Evolutionary conservation across 257 asterid species (phyloP).

Genomic region (Petrea volubilis): DNA sequence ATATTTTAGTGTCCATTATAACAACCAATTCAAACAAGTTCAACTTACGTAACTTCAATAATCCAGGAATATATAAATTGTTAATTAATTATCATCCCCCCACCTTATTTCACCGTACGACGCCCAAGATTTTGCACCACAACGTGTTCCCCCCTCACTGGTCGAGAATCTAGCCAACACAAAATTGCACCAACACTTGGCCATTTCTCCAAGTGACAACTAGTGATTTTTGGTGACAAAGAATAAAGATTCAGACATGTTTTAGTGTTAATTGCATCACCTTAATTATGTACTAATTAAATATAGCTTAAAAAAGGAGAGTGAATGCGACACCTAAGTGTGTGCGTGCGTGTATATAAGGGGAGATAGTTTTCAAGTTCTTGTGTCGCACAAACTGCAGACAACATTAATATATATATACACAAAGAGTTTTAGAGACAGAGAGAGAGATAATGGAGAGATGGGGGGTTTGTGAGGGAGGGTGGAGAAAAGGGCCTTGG

Average conservation of each 20-base stretch:
- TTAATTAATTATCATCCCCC: not conserved
- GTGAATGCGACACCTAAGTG: slow-evolving; percentile 39
- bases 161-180: slow-evolving; percentile 19
- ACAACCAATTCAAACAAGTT: slow-evolving; percentile 7
- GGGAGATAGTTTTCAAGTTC: slow-evolving; percentile 13
- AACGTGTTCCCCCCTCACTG: slow-evolving; percentile 36
- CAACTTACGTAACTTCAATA: not conserved
- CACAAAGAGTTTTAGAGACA: not conserved
- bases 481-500: slow-evolving; percentile 56
- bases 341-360: slow-evolving; percentile 14
- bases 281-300: slow-evolving; percentile 17
- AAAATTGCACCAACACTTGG: slow-evolving; percentile 40
- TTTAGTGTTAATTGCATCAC: slow-evolving; percentile 28
- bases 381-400: slow-evolving; percentile 33
- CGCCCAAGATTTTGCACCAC: slow-evolving; percentile 16
- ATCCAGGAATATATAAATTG: not conserved
- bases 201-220: slow-evolving; percentile 24
- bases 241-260: slow-evolving; percentile 10
- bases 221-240: slow-evolving; percentile 27
- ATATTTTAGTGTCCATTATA: too few relatives aligned
- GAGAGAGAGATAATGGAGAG: slow-evolving; percentile 11
- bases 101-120: slow-evolving; percentile 11
- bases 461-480: slow-evolving; percentile 5
- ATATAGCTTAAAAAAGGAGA: slow-evolving; percentile 14
- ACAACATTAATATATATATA: slow-evolving; percentile 2